A percentile compares a stretch with the other conserved stretches of the same genome.
phyloP scores from a whole-genome alignment of 176 grass and related monocot genomes.

The Saccharum spontaneum region DNA sequence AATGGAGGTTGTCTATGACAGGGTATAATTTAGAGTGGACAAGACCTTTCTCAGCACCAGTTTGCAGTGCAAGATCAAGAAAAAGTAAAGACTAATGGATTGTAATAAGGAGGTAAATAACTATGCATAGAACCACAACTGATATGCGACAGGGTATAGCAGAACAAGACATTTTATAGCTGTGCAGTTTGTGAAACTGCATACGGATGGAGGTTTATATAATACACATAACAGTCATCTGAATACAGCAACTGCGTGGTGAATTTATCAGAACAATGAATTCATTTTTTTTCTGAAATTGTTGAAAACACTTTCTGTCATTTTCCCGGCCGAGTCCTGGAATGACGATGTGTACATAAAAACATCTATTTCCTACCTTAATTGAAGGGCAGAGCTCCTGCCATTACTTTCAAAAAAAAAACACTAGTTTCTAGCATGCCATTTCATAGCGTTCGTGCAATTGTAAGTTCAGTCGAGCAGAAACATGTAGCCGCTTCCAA shows the following conservation, averaged over 20 bases:
- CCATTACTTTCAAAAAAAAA: too few species aligned
- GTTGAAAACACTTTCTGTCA: not conserved
- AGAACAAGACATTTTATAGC: not conserved
- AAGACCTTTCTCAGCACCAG: not conserved
- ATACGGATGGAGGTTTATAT: not conserved
- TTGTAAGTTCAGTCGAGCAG: slow-evolving; percentile 4
- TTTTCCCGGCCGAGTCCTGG: too few species aligned
- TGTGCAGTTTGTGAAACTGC: not conserved
- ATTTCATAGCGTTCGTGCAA: not conserved
- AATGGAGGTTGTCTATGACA: not conserved
- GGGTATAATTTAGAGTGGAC: not conserved
- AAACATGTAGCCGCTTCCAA: not conserved
- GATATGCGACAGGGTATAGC: not conserved
- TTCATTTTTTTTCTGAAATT: not conserved
- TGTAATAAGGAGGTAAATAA: not conserved
- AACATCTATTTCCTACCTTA: too few species aligned
- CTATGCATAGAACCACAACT: not conserved
- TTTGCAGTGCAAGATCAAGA: not conserved
- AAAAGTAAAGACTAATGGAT: not conserved
- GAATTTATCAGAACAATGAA: not conserved
- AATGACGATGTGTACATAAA: too few species aligned
- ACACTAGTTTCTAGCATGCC: not conserved
- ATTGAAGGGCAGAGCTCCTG: too few species aligned
- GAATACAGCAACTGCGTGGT: not conserved
- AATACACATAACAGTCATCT: not conserved